A percentile compares a stretch with the other conserved stretches of the same genome.
Conservation (phyloP, 768 basidiomycete genomes). For the Lepiota brunneoincarnata region DNA sequence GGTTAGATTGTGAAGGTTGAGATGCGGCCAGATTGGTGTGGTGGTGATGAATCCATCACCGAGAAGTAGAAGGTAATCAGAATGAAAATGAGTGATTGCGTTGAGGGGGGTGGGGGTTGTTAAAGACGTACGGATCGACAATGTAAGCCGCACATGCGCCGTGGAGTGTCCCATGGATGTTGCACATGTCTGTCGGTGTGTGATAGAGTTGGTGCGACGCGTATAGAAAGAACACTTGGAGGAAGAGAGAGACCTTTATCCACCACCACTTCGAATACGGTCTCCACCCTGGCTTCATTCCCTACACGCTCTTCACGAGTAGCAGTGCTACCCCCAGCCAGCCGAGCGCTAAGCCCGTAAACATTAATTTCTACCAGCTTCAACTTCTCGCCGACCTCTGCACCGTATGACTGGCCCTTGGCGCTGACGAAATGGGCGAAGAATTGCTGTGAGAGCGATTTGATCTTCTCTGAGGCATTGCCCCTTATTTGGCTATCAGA, state of each 20-base stretch:
- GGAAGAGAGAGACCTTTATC: constrained; percentile 26
- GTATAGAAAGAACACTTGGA: background rate
- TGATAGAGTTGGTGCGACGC: background rate
- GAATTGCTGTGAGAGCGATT: constrained; percentile 28
- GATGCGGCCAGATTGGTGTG: no score
- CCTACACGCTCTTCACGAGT: background rate
- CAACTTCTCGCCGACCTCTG: constrained; percentile 35
- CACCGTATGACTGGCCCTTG: constrained; percentile 32
- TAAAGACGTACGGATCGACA: constrained; percentile 45
- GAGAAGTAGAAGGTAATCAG: background rate
- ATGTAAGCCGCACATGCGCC: constrained; percentile 57
- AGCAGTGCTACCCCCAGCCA: background rate
- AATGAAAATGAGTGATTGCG: background rate
- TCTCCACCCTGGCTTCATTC: constrained; percentile 23
- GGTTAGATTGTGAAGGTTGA: no score
- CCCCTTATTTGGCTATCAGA: constrained; percentile 28
- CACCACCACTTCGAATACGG: constrained; percentile 37
- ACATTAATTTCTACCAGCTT: constrained; percentile 35
- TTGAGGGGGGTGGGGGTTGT: background rate
- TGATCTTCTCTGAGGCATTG: constrained; percentile 37
- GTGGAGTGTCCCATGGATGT: constrained; percentile 45
- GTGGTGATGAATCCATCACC: no score
- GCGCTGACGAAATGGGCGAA: constrained; percentile 37
- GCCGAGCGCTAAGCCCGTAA: constrained; percentile 15
- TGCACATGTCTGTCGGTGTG: constrained; percentile 51